Conservation (phyloP, 169 alveolate genomes). For the Fabrea salina region DNA sequence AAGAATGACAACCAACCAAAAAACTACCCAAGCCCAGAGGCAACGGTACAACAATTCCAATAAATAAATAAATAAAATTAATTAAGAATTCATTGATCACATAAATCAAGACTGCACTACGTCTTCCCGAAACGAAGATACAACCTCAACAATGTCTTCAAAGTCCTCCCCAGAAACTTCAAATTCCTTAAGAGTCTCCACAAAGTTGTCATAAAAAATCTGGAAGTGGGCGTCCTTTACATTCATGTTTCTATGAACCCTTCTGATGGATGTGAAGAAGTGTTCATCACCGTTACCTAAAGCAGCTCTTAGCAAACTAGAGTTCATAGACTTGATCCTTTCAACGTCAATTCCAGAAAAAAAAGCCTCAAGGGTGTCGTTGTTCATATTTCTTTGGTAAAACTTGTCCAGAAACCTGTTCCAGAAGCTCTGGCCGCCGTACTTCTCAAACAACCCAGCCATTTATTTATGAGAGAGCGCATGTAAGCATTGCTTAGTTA, state of each 20-base stretch:
- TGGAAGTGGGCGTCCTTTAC: background rate
- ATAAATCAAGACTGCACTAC: background rate
- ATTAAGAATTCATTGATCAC: background rate
- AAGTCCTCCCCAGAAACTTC: background rate
- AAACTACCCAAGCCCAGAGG: too few relatives aligned
- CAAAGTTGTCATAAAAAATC: background rate
- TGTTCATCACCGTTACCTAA: background rate
- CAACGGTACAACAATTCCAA: too few relatives aligned
- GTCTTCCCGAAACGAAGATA: background rate
- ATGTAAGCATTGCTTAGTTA: too few relatives aligned
- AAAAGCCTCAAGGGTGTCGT: slow-evolving; percentile 2
- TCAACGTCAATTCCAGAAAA: background rate
- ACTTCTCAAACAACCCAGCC: background rate
- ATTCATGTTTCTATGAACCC: background rate
- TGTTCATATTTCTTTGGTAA: background rate
- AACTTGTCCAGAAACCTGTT: background rate
- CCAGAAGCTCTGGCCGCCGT: slow-evolving; percentile 29
- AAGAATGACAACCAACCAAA: too few relatives aligned
- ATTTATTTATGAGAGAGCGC: too few relatives aligned
- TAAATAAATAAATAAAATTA: too few relatives aligned
- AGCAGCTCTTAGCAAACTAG: background rate
- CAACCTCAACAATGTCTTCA: slow-evolving; percentile 1
- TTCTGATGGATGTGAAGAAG: background rate
- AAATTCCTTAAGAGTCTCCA: background rate
- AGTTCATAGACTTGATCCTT: slow-evolving; percentile 7